Percentiles rank a stretch among this genome's conserved stretches.
Conservation (phyloP, 768 basidiomycete genomes). For the Rhodotorula babjevae region DNA sequence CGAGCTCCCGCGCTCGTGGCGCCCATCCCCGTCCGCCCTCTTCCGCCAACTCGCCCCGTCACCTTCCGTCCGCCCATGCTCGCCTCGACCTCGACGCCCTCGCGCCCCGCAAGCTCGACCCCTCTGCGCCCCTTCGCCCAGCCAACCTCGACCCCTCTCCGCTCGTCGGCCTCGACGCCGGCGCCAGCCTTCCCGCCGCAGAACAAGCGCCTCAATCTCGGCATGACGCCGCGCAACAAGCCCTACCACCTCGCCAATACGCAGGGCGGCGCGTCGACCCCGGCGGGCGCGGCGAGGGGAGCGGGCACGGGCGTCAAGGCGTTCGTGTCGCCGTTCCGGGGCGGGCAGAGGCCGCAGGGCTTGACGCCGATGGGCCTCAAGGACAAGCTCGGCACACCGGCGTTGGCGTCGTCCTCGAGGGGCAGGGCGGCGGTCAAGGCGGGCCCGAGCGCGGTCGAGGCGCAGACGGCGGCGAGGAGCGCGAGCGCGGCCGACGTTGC, state of each 20-base stretch:
- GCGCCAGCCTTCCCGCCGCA: slow-evolving; percentile 8
- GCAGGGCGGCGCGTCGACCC: background rate
- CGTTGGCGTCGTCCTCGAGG: background rate
- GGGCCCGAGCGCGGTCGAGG: background rate
- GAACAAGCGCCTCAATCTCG: slow-evolving; percentile 31
- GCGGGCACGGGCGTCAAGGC: slow-evolving; percentile 7
- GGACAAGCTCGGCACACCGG: background rate
- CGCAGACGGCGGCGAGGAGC: background rate
- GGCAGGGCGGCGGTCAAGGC: background rate
- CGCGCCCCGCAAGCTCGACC: background rate
- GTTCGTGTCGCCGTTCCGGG: slow-evolving; percentile 42
- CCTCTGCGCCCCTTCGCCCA: background rate
- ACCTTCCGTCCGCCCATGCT: slow-evolving; percentile 15
- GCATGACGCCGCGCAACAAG: slow-evolving; percentile 38
- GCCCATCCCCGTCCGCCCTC: background rate
- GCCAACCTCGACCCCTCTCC: background rate
- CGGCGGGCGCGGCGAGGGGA: background rate
- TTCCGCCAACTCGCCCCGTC: background rate
- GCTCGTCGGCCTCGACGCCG: background rate
- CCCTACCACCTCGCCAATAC: slow-evolving; percentile 33
- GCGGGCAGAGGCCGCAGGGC: slow-evolving; percentile 33
- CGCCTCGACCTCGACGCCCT: background rate
- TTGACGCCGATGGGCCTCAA: slow-evolving; percentile 31
- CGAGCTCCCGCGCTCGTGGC: background rate
- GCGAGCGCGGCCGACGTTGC: background rate